Evolutionary conservation across 2,329 filamentous ascomycete genomes (phyloP).

Genomic region (Escovopsis sp.): DNA sequence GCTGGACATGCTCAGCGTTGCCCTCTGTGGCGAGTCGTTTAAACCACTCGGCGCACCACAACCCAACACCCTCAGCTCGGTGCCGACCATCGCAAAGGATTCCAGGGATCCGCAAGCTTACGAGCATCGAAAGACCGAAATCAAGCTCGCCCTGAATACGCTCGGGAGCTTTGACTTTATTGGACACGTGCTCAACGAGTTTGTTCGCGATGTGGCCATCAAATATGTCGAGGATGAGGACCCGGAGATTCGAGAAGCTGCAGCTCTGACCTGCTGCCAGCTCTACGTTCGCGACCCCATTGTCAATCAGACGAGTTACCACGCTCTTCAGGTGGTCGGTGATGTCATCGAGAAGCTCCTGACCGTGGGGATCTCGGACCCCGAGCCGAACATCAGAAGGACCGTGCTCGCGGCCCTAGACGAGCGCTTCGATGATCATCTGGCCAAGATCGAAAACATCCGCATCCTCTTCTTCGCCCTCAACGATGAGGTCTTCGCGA

Average conservation of each 20-base stretch:
- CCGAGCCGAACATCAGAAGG: conserved; percentile 72
- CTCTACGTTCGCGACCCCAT: conserved; percentile 94
- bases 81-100: conserved; percentile 76
- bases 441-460: conserved; percentile 97
- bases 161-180: conserved; percentile 96
- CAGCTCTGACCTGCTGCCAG: conserved; percentile 92
- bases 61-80: conserved; percentile 60
- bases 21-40: conserved; percentile 84
- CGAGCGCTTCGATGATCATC: conserved; percentile 83
- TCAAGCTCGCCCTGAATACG: conserved; percentile 86
- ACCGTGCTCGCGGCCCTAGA: conserved; percentile 85
- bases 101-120: conserved; percentile 71
- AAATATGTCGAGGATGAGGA: conserved; percentile 97
- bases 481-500: conserved; percentile 86
- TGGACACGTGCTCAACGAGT: conserved; percentile 89
- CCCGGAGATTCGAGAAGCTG: conserved; percentile 81
- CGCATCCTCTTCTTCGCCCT: conserved; percentile 88
- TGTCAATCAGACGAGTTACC: conserved; percentile 92
- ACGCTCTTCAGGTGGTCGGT: conserved; percentile 91
- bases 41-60: conserved; percentile 83
- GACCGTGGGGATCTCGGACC: conserved; percentile 87
- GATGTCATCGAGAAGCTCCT: conserved; percentile 96
- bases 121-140: conserved; percentile 68
- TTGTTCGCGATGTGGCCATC: conserved; percentile 94
- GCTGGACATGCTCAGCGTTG: conserved; percentile 86